Conservation (phyloP, 768 basidiomycete genomes). For the Tricholomella constricta region DNA sequence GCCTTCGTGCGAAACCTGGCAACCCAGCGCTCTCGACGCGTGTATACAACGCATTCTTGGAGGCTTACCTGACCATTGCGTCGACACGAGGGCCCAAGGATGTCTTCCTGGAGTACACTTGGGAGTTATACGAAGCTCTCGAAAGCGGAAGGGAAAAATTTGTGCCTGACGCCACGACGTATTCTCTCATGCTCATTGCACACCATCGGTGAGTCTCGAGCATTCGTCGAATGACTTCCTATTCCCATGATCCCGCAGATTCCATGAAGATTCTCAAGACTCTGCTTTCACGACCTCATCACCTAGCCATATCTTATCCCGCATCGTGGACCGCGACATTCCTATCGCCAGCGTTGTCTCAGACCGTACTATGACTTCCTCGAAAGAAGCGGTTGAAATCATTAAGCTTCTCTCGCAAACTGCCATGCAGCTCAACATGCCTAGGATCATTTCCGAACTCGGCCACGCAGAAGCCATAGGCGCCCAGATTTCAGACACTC, state of each 20-base stretch:
- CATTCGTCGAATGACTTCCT: neutral
- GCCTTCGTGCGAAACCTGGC: conserved; percentile 44
- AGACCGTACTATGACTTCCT: conserved; percentile 54
- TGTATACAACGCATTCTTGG: conserved; percentile 69
- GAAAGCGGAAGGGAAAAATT: conserved; percentile 49
- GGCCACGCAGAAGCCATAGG: conserved; percentile 55
- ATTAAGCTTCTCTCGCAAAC: conserved; percentile 59
- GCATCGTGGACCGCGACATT: conserved; percentile 51
- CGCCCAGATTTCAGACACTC: conserved; percentile 37
- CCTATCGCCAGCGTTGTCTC: conserved; percentile 54
- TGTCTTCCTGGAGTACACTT: conserved; percentile 65
- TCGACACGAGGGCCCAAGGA: conserved; percentile 44
- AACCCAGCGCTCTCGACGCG: conserved; percentile 41
- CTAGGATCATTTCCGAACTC: conserved; percentile 54
- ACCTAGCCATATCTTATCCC: conserved; percentile 41
- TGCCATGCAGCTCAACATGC: conserved; percentile 57
- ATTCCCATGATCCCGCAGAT: conserved; percentile 27
- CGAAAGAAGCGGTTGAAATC: conserved; percentile 55
- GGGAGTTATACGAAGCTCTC: conserved; percentile 60
- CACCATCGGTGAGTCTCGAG: conserved; percentile 48
- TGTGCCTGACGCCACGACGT: conserved; percentile 57
- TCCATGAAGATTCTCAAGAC: conserved; percentile 35
- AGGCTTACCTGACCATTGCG: conserved; percentile 65
- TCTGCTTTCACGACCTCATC: conserved; percentile 17
- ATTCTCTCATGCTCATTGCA: conserved; percentile 67